Conservation (phyloP, 164 flowering plant species). For the Vitis rotundifolia region DNA sequence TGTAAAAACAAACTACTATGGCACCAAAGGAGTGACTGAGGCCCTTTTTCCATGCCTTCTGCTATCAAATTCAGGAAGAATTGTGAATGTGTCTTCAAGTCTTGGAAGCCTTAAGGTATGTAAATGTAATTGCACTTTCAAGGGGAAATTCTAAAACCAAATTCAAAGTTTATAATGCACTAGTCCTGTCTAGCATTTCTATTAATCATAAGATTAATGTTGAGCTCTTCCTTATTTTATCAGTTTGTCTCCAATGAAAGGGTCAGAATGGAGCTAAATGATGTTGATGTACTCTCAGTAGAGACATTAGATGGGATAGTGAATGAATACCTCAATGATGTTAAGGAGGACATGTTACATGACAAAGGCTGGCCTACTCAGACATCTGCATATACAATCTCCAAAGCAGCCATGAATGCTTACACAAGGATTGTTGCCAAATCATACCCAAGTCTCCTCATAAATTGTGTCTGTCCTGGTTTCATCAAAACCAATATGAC, state of each 20-base stretch:
- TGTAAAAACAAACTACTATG: conserved; percentile 39
- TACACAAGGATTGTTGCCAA: conserved; percentile 37
- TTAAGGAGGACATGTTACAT: conserved; percentile 25
- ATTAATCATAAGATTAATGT: not conserved
- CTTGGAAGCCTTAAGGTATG: conserved; percentile 20
- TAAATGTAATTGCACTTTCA: not conserved
- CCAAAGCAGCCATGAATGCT: conserved; percentile 42
- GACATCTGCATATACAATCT: conserved; percentile 19
- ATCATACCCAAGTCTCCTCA: conserved; percentile 12
- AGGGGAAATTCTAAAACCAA: too few species aligned
- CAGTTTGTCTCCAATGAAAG: conserved; percentile 20
- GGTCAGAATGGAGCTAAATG: conserved; percentile 8
- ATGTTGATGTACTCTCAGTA: conserved; percentile 28
- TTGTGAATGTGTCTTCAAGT: conserved; percentile 27
- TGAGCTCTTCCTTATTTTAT: not conserved
- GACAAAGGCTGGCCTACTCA: conserved; percentile 40
- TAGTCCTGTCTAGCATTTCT: not conserved
- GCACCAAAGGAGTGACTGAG: conserved; percentile 27
- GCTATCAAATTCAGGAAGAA: conserved; percentile 15
- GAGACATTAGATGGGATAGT: conserved; percentile 34
- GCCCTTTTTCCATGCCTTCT: conserved; percentile 34
- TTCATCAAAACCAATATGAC: conserved; percentile 28
- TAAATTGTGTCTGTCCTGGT: conserved; percentile 37
- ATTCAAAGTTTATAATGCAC: too few species aligned
- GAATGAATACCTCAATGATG: conserved; percentile 25